Percentiles rank a stretch among this genome's conserved stretches.
phyloP scores from a whole-genome alignment of 192 early-diverging fungal species.

The Coemansia aciculifera region DNA sequence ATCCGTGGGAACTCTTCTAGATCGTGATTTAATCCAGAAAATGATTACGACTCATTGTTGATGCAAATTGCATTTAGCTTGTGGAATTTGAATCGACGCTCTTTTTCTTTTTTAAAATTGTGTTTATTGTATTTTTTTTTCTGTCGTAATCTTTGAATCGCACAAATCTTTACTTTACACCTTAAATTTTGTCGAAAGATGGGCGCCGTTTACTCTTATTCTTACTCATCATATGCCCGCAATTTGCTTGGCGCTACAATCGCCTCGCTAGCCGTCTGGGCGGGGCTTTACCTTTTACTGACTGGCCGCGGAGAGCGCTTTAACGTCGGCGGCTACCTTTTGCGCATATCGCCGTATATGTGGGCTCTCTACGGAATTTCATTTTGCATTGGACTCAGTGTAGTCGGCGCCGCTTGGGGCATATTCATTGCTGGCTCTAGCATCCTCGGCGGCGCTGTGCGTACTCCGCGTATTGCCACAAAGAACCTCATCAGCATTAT shows the following conservation, averaged over 20 bases:
- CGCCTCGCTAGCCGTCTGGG: conserved; percentile 30
- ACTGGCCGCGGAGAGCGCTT: conserved; percentile 88
- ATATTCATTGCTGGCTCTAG: conserved; percentile 92
- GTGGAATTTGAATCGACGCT: too few relatives aligned
- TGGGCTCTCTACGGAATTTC: conserved; percentile 86
- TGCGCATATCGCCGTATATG: conserved; percentile 78
- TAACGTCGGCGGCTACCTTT: conserved; percentile 79
- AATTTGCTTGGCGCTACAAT: conserved; percentile 14
- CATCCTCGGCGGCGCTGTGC: conserved; percentile 86
- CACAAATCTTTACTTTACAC: too few relatives aligned
- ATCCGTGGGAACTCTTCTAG: neutral
- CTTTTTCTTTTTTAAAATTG: too few relatives aligned
- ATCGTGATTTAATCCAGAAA: neutral
- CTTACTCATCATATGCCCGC: conserved; percentile 29
- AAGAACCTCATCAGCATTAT: conserved; percentile 99
- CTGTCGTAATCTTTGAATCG: too few relatives aligned
- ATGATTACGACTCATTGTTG: too few relatives aligned
- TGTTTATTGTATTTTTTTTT: too few relatives aligned
- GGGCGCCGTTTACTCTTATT: neutral
- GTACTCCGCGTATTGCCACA: conserved; percentile 88
- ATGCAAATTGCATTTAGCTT: too few relatives aligned
- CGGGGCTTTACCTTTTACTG: conserved; percentile 77
- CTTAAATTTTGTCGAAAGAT: too few relatives aligned
- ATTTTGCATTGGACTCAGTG: conserved; percentile 84
- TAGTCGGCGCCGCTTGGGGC: conserved; percentile 95